Evolutionary conservation across 164 flowering plant species (phyloP), one percentile per base, ranked within the genome.

Genomic region (Liriodendron chinense): DNA sequence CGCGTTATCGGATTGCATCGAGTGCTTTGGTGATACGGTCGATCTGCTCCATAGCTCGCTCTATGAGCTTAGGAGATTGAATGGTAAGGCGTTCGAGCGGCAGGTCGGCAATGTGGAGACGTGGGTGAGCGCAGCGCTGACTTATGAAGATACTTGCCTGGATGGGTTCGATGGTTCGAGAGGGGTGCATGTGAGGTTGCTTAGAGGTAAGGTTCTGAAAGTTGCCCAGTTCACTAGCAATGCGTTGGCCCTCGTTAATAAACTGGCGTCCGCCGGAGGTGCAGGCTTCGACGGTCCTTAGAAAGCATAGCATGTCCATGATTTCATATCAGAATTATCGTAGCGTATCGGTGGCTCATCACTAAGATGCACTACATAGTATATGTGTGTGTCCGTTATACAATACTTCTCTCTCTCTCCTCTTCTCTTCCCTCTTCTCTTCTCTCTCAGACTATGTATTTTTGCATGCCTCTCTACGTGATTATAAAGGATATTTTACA

Each of bases 61-160:
- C 0, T 77, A 72, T 0, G 86, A 86, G 48, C 89, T 95, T 0
- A 78, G 89, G 77, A 77, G 68, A 56, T 83, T 94, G n/a, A 82
- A 75, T 3, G 69, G 75, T 5, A 65, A 50, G 24, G 70, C 74
- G 0, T 91, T 90, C 14, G 78, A 77, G 9, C 10, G 12, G 0
- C 92, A 91, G 63, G 81, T 91, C 83, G 81, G 74, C 7, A 89
- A 94, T 49, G 77, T 92, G 20, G 78, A 74, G 23, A 92, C 98
- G 0, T 94, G 96, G 94, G 68, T 88, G 69, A 92, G 98, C 72
- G 86, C 94, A 2, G 90, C 91, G 0, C 84, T 92, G 2, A 92
- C 94, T 0, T 81, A 87, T 26, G 85, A 85, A 61, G 91, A 87
- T 50, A 92, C 96, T 50, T 94, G 98, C 83, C 53, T 87, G 73